Evolutionary conservation across 805 yeast genomes (phyloP).

Genomic region (Wickerhamomyces queroliae): DNA sequence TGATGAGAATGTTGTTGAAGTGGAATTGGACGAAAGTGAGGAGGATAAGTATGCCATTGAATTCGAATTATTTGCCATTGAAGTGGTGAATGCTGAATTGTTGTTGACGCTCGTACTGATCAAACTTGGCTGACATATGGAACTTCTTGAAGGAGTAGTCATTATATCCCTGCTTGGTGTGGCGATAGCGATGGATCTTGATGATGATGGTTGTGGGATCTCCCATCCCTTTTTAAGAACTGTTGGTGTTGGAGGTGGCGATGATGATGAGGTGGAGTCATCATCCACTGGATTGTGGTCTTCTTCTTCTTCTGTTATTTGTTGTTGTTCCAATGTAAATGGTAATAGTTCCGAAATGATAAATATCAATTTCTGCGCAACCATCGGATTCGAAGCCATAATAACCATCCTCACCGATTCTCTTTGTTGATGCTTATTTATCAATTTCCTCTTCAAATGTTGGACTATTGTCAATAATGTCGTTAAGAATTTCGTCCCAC

Average conservation of each 20-base stretch:
- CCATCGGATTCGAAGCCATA: conserved; percentile 54
- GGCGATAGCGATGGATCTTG: conserved; percentile 21
- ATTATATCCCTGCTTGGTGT: too few relatives aligned
- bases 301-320: conserved; percentile 5
- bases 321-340: conserved; percentile 19
- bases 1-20: conserved; percentile 28
- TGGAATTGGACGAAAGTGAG: conserved; percentile 28
- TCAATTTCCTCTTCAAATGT: conserved; percentile 9
- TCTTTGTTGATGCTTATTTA: conserved; percentile 4
- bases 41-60: conserved; percentile 33
- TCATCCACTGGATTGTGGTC: conserved; percentile 1
- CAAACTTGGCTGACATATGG: conserved; percentile 30
- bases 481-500: conserved; percentile 18
- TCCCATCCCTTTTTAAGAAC: conserved; percentile 33
- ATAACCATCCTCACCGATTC: conserved; percentile 45
- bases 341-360: conserved; percentile 47
- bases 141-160: conserved; percentile 23
- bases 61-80: conserved; percentile 29
- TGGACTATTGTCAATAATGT: conserved; percentile 16
- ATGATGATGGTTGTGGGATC: conserved; percentile 28
- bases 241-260: conserved; percentile 20
- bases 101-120: too few relatives aligned
- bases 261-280: conserved; percentile 13
- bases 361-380: conserved; percentile 52
- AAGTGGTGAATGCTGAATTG: too few relatives aligned